These are phyloP conservation scores for Penicillium ochrochloron DNA, from an alignment of 495 filamentous ascomycete species.

Conservation along the genomic window DNA sequence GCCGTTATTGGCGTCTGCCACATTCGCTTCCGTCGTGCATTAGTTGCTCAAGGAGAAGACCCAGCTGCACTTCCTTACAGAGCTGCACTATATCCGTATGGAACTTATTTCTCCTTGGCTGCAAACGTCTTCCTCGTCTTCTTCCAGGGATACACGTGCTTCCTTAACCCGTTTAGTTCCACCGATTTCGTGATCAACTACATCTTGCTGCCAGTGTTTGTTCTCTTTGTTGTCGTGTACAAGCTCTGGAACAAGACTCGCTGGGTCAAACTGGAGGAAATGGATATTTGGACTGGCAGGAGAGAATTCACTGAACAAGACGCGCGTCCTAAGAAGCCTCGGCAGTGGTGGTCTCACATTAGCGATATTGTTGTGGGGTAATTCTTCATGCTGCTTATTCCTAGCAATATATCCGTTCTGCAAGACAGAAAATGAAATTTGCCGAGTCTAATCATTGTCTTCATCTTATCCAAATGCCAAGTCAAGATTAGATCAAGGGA, in stretches of 20 bases:
- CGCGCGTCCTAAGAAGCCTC: conserved; percentile 11
- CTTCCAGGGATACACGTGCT: conserved; percentile 64
- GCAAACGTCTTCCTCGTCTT: conserved; percentile 68
- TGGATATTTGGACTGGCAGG: conserved; percentile 63
- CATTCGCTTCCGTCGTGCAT: conserved; percentile 66
- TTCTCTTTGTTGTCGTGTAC: conserved; percentile 59
- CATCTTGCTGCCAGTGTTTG: conserved; percentile 68
- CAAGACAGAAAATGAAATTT: background rate
- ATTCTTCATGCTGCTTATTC: background rate
- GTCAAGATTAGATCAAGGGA: background rate
- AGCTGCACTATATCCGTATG: conserved; percentile 64
- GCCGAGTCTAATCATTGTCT: background rate
- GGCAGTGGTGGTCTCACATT: conserved; percentile 26
- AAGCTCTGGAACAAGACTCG: conserved; percentile 64
- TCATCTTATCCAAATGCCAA: background rate
- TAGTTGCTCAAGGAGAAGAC: conserved; percentile 59
- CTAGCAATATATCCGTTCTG: conserved; percentile 1
- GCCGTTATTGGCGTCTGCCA: conserved; percentile 66
- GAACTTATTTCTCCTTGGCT: conserved; percentile 62
- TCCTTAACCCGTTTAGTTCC: conserved; percentile 59
- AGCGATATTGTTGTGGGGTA: conserved; percentile 34
- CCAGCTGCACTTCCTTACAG: conserved; percentile 60
- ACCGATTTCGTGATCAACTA: conserved; percentile 69
- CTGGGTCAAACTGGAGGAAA: conserved; percentile 54
- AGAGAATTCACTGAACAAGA: conserved; percentile 39